Conservation (phyloP, 1,284 basidiomycete species). For the Heterobasidion occidentale region DNA sequence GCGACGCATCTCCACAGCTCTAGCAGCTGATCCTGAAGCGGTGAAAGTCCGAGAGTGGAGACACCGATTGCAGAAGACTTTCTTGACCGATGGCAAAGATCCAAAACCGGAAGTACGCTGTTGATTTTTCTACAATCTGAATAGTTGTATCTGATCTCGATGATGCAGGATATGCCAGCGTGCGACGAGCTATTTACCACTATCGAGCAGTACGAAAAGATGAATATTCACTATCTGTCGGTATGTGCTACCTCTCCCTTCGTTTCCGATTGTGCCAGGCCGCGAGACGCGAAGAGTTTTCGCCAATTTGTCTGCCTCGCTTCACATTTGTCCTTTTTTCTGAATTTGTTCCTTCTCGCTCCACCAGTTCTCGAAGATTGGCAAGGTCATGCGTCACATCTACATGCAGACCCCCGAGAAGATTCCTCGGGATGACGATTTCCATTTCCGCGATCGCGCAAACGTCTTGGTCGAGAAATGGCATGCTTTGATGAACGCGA, state of each 20-base stretch:
- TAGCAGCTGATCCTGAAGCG: slow-evolving; percentile 64
- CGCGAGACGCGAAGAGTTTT: not conserved
- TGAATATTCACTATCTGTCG: slow-evolving; percentile 79
- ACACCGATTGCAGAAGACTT: slow-evolving; percentile 85
- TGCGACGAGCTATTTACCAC: slow-evolving; percentile 75
- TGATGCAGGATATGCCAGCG: slow-evolving; percentile 64
- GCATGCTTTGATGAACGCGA: slow-evolving; percentile 53
- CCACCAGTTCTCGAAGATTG: slow-evolving; percentile 85
- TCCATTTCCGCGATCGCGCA: slow-evolving; percentile 79
- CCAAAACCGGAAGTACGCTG: slow-evolving; percentile 48
- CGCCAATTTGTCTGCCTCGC: not conserved
- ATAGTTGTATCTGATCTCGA: slow-evolving; percentile 7
- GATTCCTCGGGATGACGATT: slow-evolving; percentile 81
- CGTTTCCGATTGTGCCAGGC: not conserved
- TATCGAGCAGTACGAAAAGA: slow-evolving; percentile 78
- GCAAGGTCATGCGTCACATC: slow-evolving; percentile 97
- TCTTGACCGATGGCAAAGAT: slow-evolving; percentile 56
- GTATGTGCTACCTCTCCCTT: slow-evolving; percentile 25
- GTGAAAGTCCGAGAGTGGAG: slow-evolving; percentile 80
- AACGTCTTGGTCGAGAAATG: slow-evolving; percentile 69
- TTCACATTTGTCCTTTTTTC: slow-evolving; percentile 18
- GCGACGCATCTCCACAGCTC: slow-evolving; percentile 26
- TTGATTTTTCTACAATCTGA: not conserved
- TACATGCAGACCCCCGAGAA: slow-evolving; percentile 54
- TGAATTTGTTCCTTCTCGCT: not conserved